phyloP scores from a whole-genome alignment of 352 stramenopile genomes.

The Salisapilia sapeloensis region DNA sequence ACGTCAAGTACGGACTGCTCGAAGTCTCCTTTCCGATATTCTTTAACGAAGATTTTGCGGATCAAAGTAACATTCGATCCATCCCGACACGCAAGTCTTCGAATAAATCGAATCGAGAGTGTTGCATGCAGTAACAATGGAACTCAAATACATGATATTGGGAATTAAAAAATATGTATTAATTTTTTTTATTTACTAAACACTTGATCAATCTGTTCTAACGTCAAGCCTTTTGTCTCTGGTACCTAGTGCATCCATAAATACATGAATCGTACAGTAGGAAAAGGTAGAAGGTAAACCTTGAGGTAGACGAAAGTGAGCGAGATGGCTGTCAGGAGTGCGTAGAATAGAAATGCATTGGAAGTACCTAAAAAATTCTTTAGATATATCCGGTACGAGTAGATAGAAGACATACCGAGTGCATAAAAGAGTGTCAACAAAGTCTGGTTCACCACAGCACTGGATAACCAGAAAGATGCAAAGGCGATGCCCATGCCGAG shows the following conservation, averaged over 20 bases:
- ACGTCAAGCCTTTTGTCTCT: slow-evolving; percentile 40
- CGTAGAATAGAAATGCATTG: slow-evolving; percentile 15
- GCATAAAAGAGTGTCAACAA: slow-evolving; percentile 33
- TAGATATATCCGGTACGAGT: neutral
- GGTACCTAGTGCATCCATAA: slow-evolving; percentile 13
- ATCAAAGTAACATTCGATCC: neutral
- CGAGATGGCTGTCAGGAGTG: slow-evolving; percentile 14
- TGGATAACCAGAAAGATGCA: slow-evolving; percentile 51
- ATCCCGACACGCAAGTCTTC: neutral
- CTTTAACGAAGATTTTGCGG: slow-evolving; percentile 20
- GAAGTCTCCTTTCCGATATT: slow-evolving; percentile 24
- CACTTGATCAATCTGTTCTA: slow-evolving; percentile 40
- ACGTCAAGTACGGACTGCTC: slow-evolving; percentile 28
- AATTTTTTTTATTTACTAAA: too few species aligned
- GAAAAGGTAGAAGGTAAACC: slow-evolving; percentile 5
- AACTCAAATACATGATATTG: neutral
- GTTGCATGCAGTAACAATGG: neutral
- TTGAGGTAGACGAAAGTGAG: slow-evolving; percentile 38
- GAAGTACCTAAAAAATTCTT: too few species aligned
- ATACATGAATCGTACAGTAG: neutral
- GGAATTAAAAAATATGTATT: too few species aligned
- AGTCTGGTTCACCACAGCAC: slow-evolving; percentile 49
- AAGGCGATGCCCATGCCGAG: slow-evolving; percentile 58
- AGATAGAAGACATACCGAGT: slow-evolving; percentile 13
- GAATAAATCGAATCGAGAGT: neutral